Evolutionary conservation across 2,329 filamentous ascomycete species (phyloP), one percentile per base, ranked within the genome.

Genomic region (Fusarium heterosporum): DNA sequence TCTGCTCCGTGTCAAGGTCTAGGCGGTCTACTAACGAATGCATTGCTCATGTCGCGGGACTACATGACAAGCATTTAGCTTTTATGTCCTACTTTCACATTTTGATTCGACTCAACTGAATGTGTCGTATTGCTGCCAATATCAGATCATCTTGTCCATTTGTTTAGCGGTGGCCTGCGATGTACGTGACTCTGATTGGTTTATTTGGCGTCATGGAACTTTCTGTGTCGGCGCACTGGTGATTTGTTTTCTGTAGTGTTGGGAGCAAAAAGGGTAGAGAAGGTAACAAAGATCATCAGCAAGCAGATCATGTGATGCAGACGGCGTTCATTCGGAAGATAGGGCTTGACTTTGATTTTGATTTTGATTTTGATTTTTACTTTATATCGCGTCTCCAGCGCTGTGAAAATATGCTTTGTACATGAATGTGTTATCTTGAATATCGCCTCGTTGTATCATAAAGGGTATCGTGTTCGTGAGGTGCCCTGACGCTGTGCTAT

Each of bases 1-100:
- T 71, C 80, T 93, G 6, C 84, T 93, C 73, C 84, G 87, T 8
- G 86, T 92, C 46, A 83, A 83, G 72, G 84, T 87, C 79, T 76
- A 74, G 56, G 26, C 8, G 22, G 9, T 6, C 4, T 32, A 8
- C 22, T 66, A 36, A 17, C 17, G 3, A 11, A n/a, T 12, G 8
- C 8, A 13, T 7, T 34, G 11, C 26, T 17, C 30, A 16, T 16
- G 34, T 16, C n/a, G 34, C 34, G 34, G 28, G n/a, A 36, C 34
- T n/a, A n/a, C 10, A n/a, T 25, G 26, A 30, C 17, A n/a, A n/a
- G 7, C n/a, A 36, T 36, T 9, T 36, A 8, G 16, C 10, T 36
- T 36, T 34, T 36, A n/a, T 17, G 16, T 22, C 16, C 16, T 14
- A 8, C 2, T 9, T 34, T 34, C 34, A 36, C 16, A 36, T n/a